These are phyloP conservation scores for Trifolium pratense DNA, from an alignment of 306 rosid species.

Conservation along the genomic window DNA sequence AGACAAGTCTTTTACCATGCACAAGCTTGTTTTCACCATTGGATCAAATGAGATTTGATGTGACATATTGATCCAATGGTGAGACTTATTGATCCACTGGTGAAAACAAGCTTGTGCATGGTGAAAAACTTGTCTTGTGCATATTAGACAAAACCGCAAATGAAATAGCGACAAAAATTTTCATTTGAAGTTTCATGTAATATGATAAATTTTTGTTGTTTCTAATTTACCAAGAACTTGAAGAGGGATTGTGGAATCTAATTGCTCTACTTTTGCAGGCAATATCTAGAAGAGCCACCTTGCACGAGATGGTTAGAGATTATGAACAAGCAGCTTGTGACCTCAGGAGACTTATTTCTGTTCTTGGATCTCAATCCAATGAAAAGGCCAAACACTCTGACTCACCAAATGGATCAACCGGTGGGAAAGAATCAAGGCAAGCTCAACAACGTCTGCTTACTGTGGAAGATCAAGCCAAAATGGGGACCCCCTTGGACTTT, in stretches of 20 bases:
- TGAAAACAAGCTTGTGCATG: too few species aligned
- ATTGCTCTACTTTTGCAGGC: conserved; percentile 61
- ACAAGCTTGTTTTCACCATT: too few species aligned
- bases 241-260: conserved; percentile 29
- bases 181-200: conserved; percentile 30
- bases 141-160: too few species aligned
- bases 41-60: too few species aligned
- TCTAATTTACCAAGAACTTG: conserved; percentile 16
- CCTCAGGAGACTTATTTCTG: conserved; percentile 62
- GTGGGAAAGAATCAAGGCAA: conserved; percentile 66
- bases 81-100: too few species aligned
- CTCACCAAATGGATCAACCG: conserved; percentile 59
- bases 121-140: too few species aligned
- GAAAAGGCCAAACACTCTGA: conserved; percentile 55
- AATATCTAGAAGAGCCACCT: conserved; percentile 86
- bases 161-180: conserved; percentile 18
- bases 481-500: conserved; percentile 67
- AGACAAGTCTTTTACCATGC: too few species aligned
- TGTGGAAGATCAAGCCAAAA: conserved; percentile 77
- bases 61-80: too few species aligned
- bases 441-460: conserved; percentile 58
- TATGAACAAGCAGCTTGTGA: conserved; percentile 76
- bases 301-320: conserved; percentile 87
- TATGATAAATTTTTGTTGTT: conserved; percentile 19
- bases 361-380: conserved; percentile 68